phyloP scores from a whole-genome alignment of 2,329 filamentous ascomycete species.

The Fusarium dimerum region DNA sequence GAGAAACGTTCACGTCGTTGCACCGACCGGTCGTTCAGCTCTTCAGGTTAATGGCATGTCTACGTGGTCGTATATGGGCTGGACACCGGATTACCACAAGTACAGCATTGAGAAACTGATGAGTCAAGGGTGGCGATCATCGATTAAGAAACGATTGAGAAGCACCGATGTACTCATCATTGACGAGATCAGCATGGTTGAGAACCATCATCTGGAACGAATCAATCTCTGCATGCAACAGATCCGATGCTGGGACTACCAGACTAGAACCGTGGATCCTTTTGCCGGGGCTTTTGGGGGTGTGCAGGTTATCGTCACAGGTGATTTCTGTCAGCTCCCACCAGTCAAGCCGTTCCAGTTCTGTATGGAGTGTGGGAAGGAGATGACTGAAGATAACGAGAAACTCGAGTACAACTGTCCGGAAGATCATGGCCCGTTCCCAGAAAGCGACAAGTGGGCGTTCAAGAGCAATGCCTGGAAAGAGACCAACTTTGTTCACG shows the following conservation, averaged over 20 bases:
- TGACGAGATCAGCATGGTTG: constrained; percentile 68
- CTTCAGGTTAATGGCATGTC: constrained; percentile 58
- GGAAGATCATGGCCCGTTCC: constrained; percentile 37
- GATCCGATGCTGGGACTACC: neutral
- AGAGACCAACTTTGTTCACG: constrained; percentile 52
- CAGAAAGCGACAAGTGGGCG: constrained; percentile 59
- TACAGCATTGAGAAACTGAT: constrained; percentile 7
- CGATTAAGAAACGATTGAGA: constrained; percentile 37
- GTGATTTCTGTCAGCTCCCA: constrained; percentile 61
- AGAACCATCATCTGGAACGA: constrained; percentile 41
- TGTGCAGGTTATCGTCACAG: constrained; percentile 27
- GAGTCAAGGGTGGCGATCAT: accelerated
- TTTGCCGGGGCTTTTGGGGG: constrained; percentile 24
- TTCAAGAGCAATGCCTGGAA: constrained; percentile 58
- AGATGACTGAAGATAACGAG: neutral
- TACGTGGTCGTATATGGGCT: constrained; percentile 58
- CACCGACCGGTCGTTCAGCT: constrained; percentile 62
- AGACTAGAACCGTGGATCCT: neutral
- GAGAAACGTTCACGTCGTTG: constrained; percentile 49
- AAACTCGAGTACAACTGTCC: constrained; percentile 29
- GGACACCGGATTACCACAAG: constrained; percentile 43
- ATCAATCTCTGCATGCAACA: constrained; percentile 36
- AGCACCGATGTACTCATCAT: constrained; percentile 59
- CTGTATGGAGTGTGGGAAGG: constrained; percentile 21
- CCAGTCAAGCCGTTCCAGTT: constrained; percentile 56